Percentiles rank a stretch among this genome's conserved stretches.
These are phyloP conservation scores for Diplocarpon mali DNA, from an alignment of 2,329 filamentous ascomycete species.

Conservation along the genomic window DNA sequence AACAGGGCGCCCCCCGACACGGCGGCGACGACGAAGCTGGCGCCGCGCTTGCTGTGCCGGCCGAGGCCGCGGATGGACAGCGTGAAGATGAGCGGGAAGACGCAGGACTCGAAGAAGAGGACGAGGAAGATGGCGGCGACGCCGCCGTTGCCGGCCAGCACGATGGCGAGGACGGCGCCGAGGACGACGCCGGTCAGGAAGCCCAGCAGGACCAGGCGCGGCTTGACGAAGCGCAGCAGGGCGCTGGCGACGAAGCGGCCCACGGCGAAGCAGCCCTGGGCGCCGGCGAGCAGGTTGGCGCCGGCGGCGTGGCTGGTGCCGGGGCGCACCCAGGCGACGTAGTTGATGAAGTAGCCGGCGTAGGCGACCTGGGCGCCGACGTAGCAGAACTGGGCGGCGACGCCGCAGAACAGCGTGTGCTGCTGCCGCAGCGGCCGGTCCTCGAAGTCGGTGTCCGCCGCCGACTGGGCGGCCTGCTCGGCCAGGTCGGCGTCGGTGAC, in stretches of 20 bases:
- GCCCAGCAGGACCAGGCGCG: constrained; percentile 56
- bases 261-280: constrained; percentile 61
- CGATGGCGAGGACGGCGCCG: constrained; percentile 33
- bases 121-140: constrained; percentile 53
- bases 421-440: constrained; percentile 26
- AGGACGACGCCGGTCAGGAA: constrained; percentile 49
- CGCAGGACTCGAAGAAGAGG: constrained; percentile 70
- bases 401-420: constrained; percentile 55
- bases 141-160: constrained; percentile 33
- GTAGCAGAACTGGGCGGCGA: constrained; percentile 69
- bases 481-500: constrained; percentile 40
- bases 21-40: constrained; percentile 56
- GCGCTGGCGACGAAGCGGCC: constrained; percentile 59
- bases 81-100: constrained; percentile 74
- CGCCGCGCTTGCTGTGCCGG: constrained; percentile 66
- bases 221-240: constrained; percentile 50
- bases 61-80: constrained; percentile 72
- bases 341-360: constrained; percentile 51
- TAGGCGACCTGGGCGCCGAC: constrained; percentile 38
- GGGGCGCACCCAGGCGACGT: constrained; percentile 33
- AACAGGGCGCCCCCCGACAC: constrained; percentile 22
- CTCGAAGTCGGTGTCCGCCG: constrained; percentile 13
- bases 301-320: constrained; percentile 36
- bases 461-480: constrained; percentile 30
- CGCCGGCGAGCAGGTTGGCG: constrained; percentile 58